phyloP scores from a whole-genome alignment of 768 basidiomycete genomes.

The Agrocybe praecox region DNA sequence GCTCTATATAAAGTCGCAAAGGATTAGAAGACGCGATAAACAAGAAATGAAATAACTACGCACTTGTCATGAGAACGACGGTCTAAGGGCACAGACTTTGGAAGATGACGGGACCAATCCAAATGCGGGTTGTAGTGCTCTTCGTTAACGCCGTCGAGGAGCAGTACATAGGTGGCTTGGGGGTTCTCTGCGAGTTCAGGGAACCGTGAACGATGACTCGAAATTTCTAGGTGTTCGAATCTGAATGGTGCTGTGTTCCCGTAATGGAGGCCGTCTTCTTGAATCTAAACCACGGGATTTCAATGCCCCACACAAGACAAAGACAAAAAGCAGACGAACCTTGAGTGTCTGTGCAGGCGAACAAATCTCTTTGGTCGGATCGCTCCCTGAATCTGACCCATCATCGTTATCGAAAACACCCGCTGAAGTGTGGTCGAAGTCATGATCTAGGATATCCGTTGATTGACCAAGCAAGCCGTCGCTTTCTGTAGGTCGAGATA shows the following conservation, averaged over 20 bases:
- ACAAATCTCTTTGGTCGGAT: constrained; percentile 38
- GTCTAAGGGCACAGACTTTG: constrained; percentile 41
- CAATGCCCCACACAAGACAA: not conserved
- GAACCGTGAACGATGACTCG: constrained; percentile 33
- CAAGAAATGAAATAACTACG: constrained; percentile 9
- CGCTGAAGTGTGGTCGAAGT: constrained; percentile 14
- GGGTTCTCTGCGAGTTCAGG: constrained; percentile 39
- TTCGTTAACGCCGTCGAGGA: constrained; percentile 41
- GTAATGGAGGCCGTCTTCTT: constrained; percentile 38
- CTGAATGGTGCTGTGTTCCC: constrained; percentile 47
- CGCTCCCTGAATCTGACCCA: constrained; percentile 19
- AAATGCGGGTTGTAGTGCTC: constrained; percentile 45
- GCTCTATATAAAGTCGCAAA: constrained; percentile 26
- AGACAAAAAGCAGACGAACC: constrained; percentile 23
- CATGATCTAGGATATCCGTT: constrained; percentile 16
- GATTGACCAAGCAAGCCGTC: constrained; percentile 15
- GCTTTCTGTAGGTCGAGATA: constrained; percentile 20
- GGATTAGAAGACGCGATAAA: not conserved
- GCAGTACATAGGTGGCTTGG: constrained; percentile 39
- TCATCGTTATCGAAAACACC: constrained; percentile 23
- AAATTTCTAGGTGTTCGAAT: constrained; percentile 29
- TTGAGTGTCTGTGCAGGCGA: constrained; percentile 40
- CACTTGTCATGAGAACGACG: constrained; percentile 48
- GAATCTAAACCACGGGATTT: constrained; percentile 26
- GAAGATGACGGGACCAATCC: constrained; percentile 53